Evolutionary conservation across 805 yeast genomes (phyloP), one percentile per base, ranked within the genome.

Genomic region (Candida vartiovaarae): DNA sequence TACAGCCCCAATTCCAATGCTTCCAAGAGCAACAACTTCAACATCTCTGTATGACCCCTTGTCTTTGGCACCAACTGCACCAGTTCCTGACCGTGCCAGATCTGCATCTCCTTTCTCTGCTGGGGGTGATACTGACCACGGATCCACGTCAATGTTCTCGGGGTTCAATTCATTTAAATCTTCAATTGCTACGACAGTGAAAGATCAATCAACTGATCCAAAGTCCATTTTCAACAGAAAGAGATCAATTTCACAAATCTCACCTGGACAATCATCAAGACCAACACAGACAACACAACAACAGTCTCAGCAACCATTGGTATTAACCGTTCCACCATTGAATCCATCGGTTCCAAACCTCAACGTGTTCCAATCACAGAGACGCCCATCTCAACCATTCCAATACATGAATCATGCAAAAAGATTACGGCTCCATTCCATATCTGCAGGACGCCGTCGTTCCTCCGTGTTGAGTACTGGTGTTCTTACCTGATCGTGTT

Each of bases 401-500:
- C 76, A 72, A 39, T 79, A 79, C 54, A 66, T 78, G 54, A 71
- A 79, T 1, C 78, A 72, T 48, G 74, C 71, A 39, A 75, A 75
- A 49, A 65, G 87, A 55, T 55, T 75, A 40, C 64, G 79, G 47
- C 57, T 80, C 28, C 70, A 72, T 5, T 64, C 61, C 32, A 53
- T 77, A 23, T 63, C 69, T 32, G 70, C 72, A 4, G 70, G 72
- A 4, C 62, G 74, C 45, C 65, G 86, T 43, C 64, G 80, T 42
- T 77, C 86, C 0, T 79, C 86, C 0, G 65, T 78, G 3, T 60
- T 82, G 39, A 70, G 73, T 24, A 68, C 72, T 38, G 80, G 83
- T 4, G 76, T 80, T 2, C 62, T 84, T 84, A 30, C 81, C 88
- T 0, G 90, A 83, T 57, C 64, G 75, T 20, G 57, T 82, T 5